These are phyloP conservation scores for Xylariaceae sp. DNA, from an alignment of 2,329 filamentous ascomycete species.

Conservation along the genomic window DNA sequence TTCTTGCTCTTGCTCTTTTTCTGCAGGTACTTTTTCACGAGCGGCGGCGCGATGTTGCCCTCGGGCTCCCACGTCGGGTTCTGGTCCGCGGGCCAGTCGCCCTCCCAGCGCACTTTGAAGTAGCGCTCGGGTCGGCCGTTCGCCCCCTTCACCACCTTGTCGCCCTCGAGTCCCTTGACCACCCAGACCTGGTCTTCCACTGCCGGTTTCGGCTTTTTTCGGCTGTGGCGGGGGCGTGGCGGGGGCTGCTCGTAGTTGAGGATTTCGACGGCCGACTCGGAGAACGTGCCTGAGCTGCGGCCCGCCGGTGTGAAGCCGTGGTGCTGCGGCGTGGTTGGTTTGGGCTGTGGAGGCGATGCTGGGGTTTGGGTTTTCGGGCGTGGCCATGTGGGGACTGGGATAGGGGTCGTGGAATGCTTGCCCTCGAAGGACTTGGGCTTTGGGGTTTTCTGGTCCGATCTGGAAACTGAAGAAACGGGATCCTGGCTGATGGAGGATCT, in stretches of 20 bases:
- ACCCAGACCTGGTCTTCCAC: conserved; percentile 41
- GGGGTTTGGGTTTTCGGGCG: background rate
- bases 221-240: background rate
- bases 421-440: conserved; percentile 2
- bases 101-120: conserved; percentile 59
- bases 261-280: background rate
- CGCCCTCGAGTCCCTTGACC: conserved; percentile 49
- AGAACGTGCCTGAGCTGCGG: conserved; percentile 23
- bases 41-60: conserved; percentile 47
- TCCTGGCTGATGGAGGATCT: conserved; percentile 4
- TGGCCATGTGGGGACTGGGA: conserved; percentile 19
- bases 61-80: conserved; percentile 63
- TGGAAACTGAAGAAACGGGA: conserved; percentile 2
- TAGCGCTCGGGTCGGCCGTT: conserved; percentile 40
- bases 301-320: conserved; percentile 34
- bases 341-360: conserved; percentile 1
- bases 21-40: conserved; percentile 48
- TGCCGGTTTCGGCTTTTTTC: conserved; percentile 28
- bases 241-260: conserved; percentile 1
- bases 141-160: conserved; percentile 43
- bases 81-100: conserved; percentile 57
- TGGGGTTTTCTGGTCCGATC: conserved; percentile 1
- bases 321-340: conserved; percentile 7
- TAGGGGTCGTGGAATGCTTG: conserved; percentile 13
- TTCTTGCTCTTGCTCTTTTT: conserved; percentile 39